Evolutionary conservation across 2,329 filamentous ascomycete genomes (phyloP).

Genomic region (Juglanconis oblonga): DNA sequence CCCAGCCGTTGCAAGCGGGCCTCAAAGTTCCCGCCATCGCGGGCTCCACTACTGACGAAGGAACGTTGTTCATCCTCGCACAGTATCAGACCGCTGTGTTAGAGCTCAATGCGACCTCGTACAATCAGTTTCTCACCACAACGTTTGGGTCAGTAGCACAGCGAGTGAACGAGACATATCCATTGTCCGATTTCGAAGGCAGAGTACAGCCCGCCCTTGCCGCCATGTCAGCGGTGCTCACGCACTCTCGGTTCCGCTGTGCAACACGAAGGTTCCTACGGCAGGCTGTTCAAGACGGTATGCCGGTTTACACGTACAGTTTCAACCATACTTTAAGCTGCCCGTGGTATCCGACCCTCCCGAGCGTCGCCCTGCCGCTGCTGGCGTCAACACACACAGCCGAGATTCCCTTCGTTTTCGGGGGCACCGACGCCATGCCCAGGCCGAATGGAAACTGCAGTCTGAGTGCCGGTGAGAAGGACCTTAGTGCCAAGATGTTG

Average conservation of each 20-base stretch:
- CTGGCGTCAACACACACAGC: conserved; percentile 27
- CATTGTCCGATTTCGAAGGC: conserved; percentile 18
- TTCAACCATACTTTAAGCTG: conserved; percentile 25
- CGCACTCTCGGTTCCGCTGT: conserved; percentile 23
- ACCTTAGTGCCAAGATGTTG: conserved; percentile 22
- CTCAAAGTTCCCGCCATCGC: conserved; percentile 28
- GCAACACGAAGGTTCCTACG: conserved; percentile 19
- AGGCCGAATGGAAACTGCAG: conserved; percentile 25
- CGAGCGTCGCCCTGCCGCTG: conserved; percentile 8
- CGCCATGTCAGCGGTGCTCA: conserved; percentile 21
- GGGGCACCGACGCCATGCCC: conserved; percentile 22
- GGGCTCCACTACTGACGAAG: conserved; percentile 24
- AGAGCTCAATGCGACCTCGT: conserved; percentile 21
- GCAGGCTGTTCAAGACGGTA: conserved; percentile 15
- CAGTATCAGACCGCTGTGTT: conserved; percentile 16
- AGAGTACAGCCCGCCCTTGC: conserved; percentile 6
- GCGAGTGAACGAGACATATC: conserved; percentile 10
- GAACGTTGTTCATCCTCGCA: conserved; percentile 25
- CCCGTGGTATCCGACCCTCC: conserved; percentile 21
- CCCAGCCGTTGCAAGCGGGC: conserved; percentile 24
- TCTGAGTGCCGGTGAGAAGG: conserved; percentile 21
- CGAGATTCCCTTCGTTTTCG: conserved; percentile 30
- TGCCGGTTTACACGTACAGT: conserved; percentile 24
- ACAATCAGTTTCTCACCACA: conserved; percentile 24
- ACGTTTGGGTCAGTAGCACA: conserved; percentile 7